Evolutionary conservation across 306 rosid species (phyloP).

Genomic region (Benincasa hispida): DNA sequence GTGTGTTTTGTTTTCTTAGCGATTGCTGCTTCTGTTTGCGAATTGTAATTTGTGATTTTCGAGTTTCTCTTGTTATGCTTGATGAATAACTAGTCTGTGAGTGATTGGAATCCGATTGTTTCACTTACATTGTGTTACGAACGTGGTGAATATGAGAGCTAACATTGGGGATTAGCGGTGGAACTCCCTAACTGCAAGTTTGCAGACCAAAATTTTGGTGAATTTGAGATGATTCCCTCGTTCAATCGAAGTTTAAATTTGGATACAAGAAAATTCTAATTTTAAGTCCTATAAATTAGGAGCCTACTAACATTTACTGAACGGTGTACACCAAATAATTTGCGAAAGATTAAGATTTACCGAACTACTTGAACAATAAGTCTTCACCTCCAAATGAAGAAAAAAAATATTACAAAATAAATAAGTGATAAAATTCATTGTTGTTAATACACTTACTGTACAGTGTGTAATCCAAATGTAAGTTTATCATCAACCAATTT

Average conservation of each 20-base stretch:
- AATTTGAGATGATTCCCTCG: neutral
- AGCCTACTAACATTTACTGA: neutral
- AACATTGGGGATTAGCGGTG: neutral
- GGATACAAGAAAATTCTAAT: neutral
- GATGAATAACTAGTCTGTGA: neutral
- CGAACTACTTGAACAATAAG: neutral
- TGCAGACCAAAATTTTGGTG: neutral
- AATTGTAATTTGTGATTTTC: neutral
- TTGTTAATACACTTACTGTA: neutral
- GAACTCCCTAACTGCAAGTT: neutral
- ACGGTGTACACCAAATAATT: neutral
- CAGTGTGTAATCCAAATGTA: neutral
- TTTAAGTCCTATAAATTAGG: neutral
- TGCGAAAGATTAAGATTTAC: neutral
- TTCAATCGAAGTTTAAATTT: neutral
- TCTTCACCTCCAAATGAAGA: neutral
- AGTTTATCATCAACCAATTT: neutral
- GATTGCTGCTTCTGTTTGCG: neutral
- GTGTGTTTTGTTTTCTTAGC: conserved; percentile 27
- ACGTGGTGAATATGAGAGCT: neutral
- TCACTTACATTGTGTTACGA: neutral
- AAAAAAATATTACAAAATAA: neutral
- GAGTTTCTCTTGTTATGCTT: neutral
- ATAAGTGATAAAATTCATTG: neutral
- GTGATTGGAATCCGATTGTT: neutral